These are phyloP conservation scores for Fusarium piperis DNA, from an alignment of 2,329 filamentous ascomycete genomes.

Conservation along the genomic window DNA sequence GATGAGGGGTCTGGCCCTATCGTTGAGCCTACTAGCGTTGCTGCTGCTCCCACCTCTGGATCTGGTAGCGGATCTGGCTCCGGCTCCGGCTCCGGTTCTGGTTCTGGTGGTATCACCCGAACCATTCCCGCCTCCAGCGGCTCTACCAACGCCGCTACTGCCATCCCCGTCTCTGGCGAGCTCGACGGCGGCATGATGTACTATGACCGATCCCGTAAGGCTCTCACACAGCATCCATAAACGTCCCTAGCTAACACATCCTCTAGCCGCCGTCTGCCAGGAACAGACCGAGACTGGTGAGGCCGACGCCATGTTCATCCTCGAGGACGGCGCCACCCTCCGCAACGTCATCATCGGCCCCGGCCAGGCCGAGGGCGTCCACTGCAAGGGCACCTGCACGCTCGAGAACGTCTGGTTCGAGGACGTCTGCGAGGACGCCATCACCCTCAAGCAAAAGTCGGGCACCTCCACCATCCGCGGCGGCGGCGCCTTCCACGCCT, in stretches of 20 bases:
- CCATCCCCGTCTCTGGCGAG: slow-evolving; percentile 32
- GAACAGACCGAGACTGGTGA: slow-evolving; percentile 43
- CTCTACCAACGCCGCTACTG: slow-evolving; percentile 22
- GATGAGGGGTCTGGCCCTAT: background rate
- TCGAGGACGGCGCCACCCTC: slow-evolving; percentile 60
- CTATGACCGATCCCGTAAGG: slow-evolving; percentile 38
- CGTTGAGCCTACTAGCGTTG: background rate
- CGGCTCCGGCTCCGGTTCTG: slow-evolving; percentile 11
- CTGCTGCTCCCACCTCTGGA: background rate
- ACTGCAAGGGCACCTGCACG: slow-evolving; percentile 59
- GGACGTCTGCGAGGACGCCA: slow-evolving; percentile 51
- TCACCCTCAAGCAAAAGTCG: slow-evolving; percentile 51
- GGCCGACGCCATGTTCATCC: slow-evolving; percentile 58
- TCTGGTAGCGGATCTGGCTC: slow-evolving; percentile 7
- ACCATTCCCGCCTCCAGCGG: slow-evolving; percentile 35
- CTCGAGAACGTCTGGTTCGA: slow-evolving; percentile 53
- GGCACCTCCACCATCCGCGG: slow-evolving; percentile 53
- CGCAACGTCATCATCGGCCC: slow-evolving; percentile 64
- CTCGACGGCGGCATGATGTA: slow-evolving; percentile 33
- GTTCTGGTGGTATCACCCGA: slow-evolving; percentile 26
- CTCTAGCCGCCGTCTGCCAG: slow-evolving; percentile 36
- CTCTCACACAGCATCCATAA: too few species aligned
- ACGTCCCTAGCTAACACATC: background rate
- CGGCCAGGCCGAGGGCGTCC: slow-evolving; percentile 60
- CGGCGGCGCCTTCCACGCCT: slow-evolving; percentile 53